Percentiles rank a stretch among this genome's conserved stretches.
These are phyloP conservation scores for Colletotrichum lini DNA, from an alignment of 2,329 filamentous ascomycete genomes.

Conservation along the genomic window DNA sequence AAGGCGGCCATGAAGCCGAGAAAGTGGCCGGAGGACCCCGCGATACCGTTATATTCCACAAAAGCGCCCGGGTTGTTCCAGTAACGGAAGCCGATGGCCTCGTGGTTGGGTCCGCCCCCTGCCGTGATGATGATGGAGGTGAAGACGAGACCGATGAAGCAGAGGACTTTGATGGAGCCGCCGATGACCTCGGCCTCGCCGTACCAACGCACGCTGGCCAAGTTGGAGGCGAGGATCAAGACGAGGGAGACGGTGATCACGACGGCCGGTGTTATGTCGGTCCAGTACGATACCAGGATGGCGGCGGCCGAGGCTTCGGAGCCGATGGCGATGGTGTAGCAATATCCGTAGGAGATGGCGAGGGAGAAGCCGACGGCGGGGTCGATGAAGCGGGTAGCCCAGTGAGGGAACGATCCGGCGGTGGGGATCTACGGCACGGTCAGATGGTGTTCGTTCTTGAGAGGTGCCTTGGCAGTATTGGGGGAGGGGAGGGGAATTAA, in stretches of 20 bases:
- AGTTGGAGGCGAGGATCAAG: slow-evolving; percentile 56
- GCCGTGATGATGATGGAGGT: slow-evolving; percentile 59
- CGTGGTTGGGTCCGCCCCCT: slow-evolving; percentile 64
- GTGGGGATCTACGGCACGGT: slow-evolving; percentile 36
- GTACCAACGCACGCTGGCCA: slow-evolving; percentile 59
- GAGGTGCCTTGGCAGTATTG: slow-evolving; percentile 60
- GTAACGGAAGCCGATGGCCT: slow-evolving; percentile 60
- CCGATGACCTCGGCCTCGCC: slow-evolving; percentile 61
- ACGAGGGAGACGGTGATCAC: slow-evolving; percentile 61
- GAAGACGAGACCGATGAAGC: slow-evolving; percentile 67
- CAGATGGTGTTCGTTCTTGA: slow-evolving; percentile 45
- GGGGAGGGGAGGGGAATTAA: slow-evolving; percentile 54
- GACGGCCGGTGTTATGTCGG: slow-evolving; percentile 56
- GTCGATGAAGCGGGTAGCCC: slow-evolving; percentile 55
- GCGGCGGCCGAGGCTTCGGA: slow-evolving; percentile 58
- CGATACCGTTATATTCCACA: slow-evolving; percentile 64
- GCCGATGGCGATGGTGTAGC: slow-evolving; percentile 60
- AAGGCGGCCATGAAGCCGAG: slow-evolving; percentile 71
- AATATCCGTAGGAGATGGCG: slow-evolving; percentile 64
- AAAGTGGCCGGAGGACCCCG: slow-evolving; percentile 65
- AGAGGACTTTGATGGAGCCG: slow-evolving; percentile 61
- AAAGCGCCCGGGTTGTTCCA: slow-evolving; percentile 61
- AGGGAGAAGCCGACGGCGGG: slow-evolving; percentile 59
- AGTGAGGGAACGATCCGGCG: slow-evolving; percentile 46
- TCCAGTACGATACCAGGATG: slow-evolving; percentile 62